Percentiles rank a stretch among this genome's conserved stretches.
Evolutionary conservation across 2,329 filamentous ascomycete genomes (phyloP).

Genomic region (Fusarium hostae): DNA sequence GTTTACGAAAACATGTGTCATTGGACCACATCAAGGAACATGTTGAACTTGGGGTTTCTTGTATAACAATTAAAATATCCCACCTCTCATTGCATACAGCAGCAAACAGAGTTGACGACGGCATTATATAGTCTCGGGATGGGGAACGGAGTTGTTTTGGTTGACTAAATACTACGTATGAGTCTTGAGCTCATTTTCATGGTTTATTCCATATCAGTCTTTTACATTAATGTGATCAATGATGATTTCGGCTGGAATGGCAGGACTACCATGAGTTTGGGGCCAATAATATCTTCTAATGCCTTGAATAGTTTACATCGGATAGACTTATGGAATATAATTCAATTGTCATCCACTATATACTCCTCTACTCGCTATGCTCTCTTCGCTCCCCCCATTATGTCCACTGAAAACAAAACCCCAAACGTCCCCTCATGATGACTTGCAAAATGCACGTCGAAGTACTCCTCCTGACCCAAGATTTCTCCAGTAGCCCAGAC

Average conservation of each 20-base stretch:
- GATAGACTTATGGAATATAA: neutral
- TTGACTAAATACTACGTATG: slow-evolving; percentile 11
- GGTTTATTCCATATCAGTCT: neutral
- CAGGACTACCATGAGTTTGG: neutral
- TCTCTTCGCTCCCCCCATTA: neutral
- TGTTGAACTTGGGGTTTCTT: slow-evolving; percentile 10
- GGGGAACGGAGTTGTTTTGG: slow-evolving; percentile 32
- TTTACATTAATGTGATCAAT: neutral
- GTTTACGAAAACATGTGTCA: slow-evolving; percentile 15
- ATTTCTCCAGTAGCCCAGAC: slow-evolving; percentile 1
- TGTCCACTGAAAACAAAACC: neutral
- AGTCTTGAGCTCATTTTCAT: slow-evolving; percentile 4
- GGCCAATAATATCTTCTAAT: no score
- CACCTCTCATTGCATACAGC: neutral
- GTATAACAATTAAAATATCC: slow-evolving; percentile 34
- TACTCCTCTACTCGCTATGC: neutral
- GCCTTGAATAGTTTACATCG: neutral
- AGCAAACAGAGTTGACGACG: slow-evolving; percentile 9
- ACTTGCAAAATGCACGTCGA: slow-evolving; percentile 9
- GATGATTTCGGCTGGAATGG: neutral
- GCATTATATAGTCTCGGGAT: slow-evolving; percentile 27
- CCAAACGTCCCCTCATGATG: neutral
- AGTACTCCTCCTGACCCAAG: slow-evolving; percentile 14
- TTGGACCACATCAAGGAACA: slow-evolving; percentile 20
- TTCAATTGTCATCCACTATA: slow-evolving; percentile 17